Evolutionary conservation across 306 rosid species (phyloP), one percentile per base, ranked within the genome.

Genomic region (Spatholobus suberectus): DNA sequence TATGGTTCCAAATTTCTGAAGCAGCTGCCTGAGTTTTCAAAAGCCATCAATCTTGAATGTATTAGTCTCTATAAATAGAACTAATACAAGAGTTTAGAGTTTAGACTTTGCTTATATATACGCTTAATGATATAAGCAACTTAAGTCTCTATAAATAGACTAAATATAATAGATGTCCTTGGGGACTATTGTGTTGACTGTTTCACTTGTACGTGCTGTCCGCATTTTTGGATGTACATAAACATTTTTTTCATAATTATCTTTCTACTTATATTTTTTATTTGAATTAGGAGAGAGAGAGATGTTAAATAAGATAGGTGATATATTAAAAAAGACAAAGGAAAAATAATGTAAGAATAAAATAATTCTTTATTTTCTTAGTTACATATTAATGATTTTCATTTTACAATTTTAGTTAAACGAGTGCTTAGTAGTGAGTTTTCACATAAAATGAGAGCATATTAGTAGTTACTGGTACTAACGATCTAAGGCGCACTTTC

Each of bases 81-180:
- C n/a, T n/a, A n/a, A n/a, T n/a, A n/a, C n/a, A n/a, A n/a, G n/a
- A n/a, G n/a, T n/a, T n/a, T 0, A 17, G 15, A 24, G 69, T 52
- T 49, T 65, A 24, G 75, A 81, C 80, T 81, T 44, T 83, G 38
- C 20, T 70, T 70, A 43, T 41, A n/a, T 77, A 70, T 37, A 35
- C 23, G 78, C 57, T 44, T 69, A 18, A 66, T 58, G 6, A 37
- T 77, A n/a, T 55, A 43, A 24, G 23, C 73, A 70, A 61, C 67
- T 51, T 6, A 37, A 51, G 17, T 49, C 40, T 14, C 62, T 27
- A 38, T 77, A 72, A 83, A 24, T 77, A 72, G 59, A 54, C 79
- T 24, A 23, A 77, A 52, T 67, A 51, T 52, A 78, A 67, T 79
- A 68, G 21, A 8, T 5, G 10, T 68, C 58, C 10, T 24, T 79